Base-by-base conservation (phyloP, 495 filamentous ascomycete species). In the Xylaria palmicola region DNA sequence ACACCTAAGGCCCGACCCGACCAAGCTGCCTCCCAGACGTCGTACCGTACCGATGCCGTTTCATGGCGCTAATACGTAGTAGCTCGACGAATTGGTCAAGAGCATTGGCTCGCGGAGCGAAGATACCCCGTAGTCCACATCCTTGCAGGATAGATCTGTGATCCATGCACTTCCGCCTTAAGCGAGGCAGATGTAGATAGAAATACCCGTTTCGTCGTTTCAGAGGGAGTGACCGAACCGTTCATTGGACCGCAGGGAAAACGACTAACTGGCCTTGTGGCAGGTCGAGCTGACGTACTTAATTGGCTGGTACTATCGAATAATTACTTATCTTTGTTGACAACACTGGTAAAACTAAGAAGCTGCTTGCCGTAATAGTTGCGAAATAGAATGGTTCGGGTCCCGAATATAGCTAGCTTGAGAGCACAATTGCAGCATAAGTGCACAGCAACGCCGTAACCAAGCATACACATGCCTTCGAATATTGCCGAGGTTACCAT, bases 301-400 rank as follows among this genome's bases (percentile, higher is more conserved):
- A 22, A 20, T 30, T 30, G 40, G 20, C 40, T 47, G 22, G 29
- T 15, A 24, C 3, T 19, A 37, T 26, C 17, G 37, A 61, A n/a
- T n/a, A n/a, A n/a, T n/a, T n/a, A n/a, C n/a, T 37, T n/a, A 7
- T 48, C 32, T 48, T 27, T 9, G 50, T 48, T 29, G 41, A 40
- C 40, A 26, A 52, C 49, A 27, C 39, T 40, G 19, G 15, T 39
- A 26, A 10, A 30, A 49, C 3, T 9, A 29, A 17, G 55, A 19
- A 29, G 26, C 19, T 32, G 13, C 43, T 30, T 44, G 59, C 39
- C 29, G 34, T 55, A 30, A 48, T 30, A 44, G 59, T 43, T 32
- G 41, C 48, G 48, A 49, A 44, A 41, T 41, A 54, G 50, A 39
- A n/a, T n/a, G n/a, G n/a, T n/a, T n/a, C n/a, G n/a, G n/a, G n/a